These are phyloP conservation scores for Dothideomycetes sp. DNA, from an alignment of 2,329 filamentous ascomycete species.

Conservation along the genomic window DNA sequence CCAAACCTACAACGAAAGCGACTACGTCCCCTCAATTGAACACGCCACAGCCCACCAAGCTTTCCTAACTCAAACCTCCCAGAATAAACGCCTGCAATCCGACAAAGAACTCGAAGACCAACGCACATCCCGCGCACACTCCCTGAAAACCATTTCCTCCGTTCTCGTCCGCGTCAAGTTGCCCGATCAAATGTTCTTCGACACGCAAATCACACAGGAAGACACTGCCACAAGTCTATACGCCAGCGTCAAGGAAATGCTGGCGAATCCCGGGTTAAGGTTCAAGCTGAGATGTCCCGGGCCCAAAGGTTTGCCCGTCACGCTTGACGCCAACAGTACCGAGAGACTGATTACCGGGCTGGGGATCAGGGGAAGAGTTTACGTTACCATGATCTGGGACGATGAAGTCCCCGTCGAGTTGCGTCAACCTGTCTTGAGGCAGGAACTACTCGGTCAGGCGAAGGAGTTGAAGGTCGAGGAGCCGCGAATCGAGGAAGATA, in stretches of 20 bases:
- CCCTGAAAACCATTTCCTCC: constrained; percentile 55
- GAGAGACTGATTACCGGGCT: constrained; percentile 61
- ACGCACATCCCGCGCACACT: constrained; percentile 56
- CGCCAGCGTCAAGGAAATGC: constrained; percentile 60
- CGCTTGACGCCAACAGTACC: constrained; percentile 29
- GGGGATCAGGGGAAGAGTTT: constrained; percentile 58
- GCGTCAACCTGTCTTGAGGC: constrained; percentile 52
- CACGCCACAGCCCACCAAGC: constrained; percentile 69
- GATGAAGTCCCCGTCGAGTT: constrained; percentile 49
- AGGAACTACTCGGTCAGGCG: constrained; percentile 51
- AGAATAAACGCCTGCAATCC: constrained; percentile 70
- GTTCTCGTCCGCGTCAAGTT: constrained; percentile 75
- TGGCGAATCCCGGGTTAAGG: constrained; percentile 51
- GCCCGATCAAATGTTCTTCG: constrained; percentile 72
- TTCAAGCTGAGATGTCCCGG: constrained; percentile 65
- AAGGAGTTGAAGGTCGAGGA: constrained; percentile 58
- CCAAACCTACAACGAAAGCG: constrained; percentile 58
- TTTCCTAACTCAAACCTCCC: constrained; percentile 50
- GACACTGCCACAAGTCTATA: constrained; percentile 68
- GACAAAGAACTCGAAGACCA: constrained; percentile 71
- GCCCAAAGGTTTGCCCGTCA: constrained; percentile 38
- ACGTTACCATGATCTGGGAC: constrained; percentile 71
- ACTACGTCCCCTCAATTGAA: constrained; percentile 66
- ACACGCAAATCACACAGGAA: constrained; percentile 57
- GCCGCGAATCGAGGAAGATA: constrained; percentile 16